Evolutionary conservation across 1,139 yeast genomes (phyloP).

Genomic region (Suhomyces yuchorum): DNA sequence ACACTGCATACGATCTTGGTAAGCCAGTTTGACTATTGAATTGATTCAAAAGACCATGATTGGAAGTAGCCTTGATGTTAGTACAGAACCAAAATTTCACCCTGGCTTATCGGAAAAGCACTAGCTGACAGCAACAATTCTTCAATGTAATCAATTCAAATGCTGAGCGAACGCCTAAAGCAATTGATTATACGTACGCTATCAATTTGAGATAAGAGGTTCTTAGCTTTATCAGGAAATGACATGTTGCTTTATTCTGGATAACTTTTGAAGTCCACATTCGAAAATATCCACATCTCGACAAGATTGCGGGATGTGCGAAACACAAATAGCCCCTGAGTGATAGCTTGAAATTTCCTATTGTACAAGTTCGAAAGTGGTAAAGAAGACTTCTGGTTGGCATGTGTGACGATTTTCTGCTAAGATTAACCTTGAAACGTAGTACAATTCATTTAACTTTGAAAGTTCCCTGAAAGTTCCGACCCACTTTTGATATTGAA

Average conservation of each 20-base stretch:
- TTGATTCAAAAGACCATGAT: constrained; percentile 46
- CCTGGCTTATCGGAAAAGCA: background rate
- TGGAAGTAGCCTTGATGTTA: constrained; percentile 37
- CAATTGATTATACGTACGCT: constrained; percentile 25
- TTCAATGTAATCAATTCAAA: background rate
- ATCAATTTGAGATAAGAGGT: constrained; percentile 32
- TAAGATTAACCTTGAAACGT: too few species aligned
- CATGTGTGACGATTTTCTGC: too few species aligned
- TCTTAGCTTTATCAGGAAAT: constrained; percentile 29
- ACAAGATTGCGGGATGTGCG: constrained; percentile 14
- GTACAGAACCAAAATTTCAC: background rate
- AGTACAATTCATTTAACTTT: too few species aligned
- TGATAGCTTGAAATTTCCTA: background rate
- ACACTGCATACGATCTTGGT: constrained; percentile 85
- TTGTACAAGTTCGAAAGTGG: background rate
- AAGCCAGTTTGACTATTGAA: constrained; percentile 70
- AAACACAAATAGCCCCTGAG: constrained; percentile 7
- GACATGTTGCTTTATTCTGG: constrained; percentile 22
- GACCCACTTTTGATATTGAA: too few species aligned
- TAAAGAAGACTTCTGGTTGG: too few species aligned
- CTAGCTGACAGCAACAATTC: background rate
- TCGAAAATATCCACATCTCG: constrained; percentile 1
- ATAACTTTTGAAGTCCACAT: background rate
- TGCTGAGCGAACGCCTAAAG: background rate
- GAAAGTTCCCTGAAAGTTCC: too few species aligned